Percentiles rank a stretch among this genome's conserved stretches.
Conservation (phyloP, 108 stramenopile genomes). For the Skeletonema menzelii region DNA sequence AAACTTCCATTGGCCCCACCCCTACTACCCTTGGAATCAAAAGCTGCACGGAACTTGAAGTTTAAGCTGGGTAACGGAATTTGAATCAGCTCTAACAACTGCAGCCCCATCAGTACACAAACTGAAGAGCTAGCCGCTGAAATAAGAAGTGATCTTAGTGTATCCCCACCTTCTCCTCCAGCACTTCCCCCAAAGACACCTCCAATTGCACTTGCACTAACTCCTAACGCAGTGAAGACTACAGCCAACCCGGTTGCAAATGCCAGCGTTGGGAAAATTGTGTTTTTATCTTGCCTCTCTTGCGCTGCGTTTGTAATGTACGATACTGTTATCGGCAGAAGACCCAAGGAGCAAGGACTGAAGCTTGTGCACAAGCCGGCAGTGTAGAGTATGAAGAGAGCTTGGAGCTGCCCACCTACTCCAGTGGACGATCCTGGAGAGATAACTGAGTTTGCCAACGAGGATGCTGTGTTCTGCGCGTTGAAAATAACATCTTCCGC, state of each 20-base stretch:
- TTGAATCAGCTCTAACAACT: constrained; percentile 69
- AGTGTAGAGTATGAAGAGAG: constrained; percentile 70
- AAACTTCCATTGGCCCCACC: constrained; percentile 18
- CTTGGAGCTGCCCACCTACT: constrained; percentile 2
- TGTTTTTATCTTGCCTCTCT: constrained; percentile 60
- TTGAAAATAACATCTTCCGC: constrained; percentile 70
- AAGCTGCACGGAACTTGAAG: constrained; percentile 7
- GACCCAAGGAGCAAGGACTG: constrained; percentile 78
- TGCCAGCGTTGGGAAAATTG: constrained; percentile 65
- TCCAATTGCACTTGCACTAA: constrained; percentile 64
- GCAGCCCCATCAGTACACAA: constrained; percentile 77
- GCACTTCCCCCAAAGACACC: constrained; percentile 69
- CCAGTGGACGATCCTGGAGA: constrained; percentile 13
- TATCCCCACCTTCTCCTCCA: constrained; percentile 14
- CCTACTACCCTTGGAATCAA: constrained; percentile 6
- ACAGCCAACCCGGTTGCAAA: constrained; percentile 66
- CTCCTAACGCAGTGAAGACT: constrained; percentile 76
- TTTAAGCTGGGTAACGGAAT: constrained; percentile 63
- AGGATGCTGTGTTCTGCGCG: constrained; percentile 61
- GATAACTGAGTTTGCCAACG: constrained; percentile 59
- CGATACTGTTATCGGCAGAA: constrained; percentile 76
- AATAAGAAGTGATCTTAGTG: constrained; percentile 23
- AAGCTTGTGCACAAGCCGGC: constrained; percentile 69
- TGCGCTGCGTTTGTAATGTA: constrained; percentile 72
- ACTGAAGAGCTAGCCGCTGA: constrained; percentile 58